phyloP scores from a whole-genome alignment of 441 rosid genomes.

The Euphorbia schlechtendalii region DNA sequence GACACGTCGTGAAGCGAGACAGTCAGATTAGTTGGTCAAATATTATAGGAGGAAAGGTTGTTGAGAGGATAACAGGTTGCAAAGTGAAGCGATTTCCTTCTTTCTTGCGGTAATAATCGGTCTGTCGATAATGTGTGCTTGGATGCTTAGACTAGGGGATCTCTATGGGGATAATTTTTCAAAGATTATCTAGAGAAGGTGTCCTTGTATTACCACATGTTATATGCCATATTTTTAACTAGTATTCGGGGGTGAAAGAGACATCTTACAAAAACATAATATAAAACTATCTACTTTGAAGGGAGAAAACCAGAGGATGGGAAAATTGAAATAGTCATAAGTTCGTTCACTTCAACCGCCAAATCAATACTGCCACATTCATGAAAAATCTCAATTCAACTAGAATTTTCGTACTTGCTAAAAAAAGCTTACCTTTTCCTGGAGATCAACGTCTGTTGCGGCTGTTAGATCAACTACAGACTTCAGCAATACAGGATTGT shows the following conservation, averaged over 20 bases:
- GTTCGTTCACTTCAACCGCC: not conserved
- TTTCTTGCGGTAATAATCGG: too few species aligned
- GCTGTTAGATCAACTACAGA: constrained; percentile 60
- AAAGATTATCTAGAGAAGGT: too few species aligned
- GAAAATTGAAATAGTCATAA: too few species aligned
- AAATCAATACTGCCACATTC: not conserved
- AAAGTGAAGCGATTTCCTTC: too few species aligned
- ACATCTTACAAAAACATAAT: too few species aligned
- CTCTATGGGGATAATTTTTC: too few species aligned
- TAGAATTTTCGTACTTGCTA: not conserved
- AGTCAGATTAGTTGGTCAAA: not conserved
- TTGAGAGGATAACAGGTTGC: too few species aligned
- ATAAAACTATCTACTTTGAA: too few species aligned
- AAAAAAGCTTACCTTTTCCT: constrained; percentile 62
- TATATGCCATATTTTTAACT: not conserved
- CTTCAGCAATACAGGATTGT: constrained; percentile 54
- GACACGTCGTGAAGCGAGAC: not conserved
- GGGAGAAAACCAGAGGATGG: too few species aligned
- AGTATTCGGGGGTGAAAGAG: not conserved
- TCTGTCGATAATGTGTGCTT: not conserved
- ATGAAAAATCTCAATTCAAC: not conserved
- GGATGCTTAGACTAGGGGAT: not conserved
- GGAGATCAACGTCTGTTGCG: constrained; percentile 74
- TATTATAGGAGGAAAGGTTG: too few species aligned
- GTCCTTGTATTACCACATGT: not conserved